Conservation (phyloP, 2,329 filamentous ascomycete species). For the Curvularia verruculosa region DNA sequence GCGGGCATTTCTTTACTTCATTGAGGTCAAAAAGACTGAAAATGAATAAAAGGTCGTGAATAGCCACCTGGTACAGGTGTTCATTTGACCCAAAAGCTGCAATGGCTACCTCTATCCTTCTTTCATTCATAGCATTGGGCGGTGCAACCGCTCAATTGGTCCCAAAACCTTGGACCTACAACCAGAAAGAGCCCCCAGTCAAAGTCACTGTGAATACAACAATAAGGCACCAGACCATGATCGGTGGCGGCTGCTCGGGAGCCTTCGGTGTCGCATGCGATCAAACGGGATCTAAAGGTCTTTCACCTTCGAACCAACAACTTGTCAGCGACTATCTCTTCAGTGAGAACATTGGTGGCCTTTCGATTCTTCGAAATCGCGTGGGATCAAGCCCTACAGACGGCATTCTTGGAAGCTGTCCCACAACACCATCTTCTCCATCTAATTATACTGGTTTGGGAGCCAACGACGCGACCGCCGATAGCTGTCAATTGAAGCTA, state of each 20-base stretch:
- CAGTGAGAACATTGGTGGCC: slow-evolving; percentile 50
- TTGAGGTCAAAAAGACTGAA: not conserved
- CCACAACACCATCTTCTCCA: slow-evolving; percentile 14
- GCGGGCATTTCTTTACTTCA: not conserved
- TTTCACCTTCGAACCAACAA: slow-evolving; percentile 45
- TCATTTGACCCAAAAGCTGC: not conserved
- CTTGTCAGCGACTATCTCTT: slow-evolving; percentile 52
- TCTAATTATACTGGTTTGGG: slow-evolving; percentile 24
- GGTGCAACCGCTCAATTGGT: slow-evolving; percentile 7
- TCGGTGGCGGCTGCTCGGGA: slow-evolving; percentile 16
- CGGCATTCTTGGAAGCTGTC: slow-evolving; percentile 12
- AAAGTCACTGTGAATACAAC: slow-evolving; percentile 5
- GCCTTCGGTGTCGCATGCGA: slow-evolving; percentile 16
- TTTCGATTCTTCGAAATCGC: slow-evolving; percentile 52
- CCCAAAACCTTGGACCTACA: slow-evolving; percentile 11
- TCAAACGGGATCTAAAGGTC: slow-evolving; percentile 11
- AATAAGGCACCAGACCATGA: slow-evolving; percentile 14
- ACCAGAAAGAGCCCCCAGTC: slow-evolving; percentile 3
- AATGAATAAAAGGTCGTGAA: not conserved
- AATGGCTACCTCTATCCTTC: not conserved
- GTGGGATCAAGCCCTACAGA: slow-evolving; percentile 46
- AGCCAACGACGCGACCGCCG: slow-evolving; percentile 13
- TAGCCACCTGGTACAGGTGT: not conserved
- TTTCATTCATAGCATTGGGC: slow-evolving; percentile 4
- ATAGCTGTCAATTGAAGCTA: slow-evolving; percentile 58